These are phyloP conservation scores for Flaveria sonorensis DNA, from an alignment of 129 eudicot genomes.

Conservation along the genomic window DNA sequence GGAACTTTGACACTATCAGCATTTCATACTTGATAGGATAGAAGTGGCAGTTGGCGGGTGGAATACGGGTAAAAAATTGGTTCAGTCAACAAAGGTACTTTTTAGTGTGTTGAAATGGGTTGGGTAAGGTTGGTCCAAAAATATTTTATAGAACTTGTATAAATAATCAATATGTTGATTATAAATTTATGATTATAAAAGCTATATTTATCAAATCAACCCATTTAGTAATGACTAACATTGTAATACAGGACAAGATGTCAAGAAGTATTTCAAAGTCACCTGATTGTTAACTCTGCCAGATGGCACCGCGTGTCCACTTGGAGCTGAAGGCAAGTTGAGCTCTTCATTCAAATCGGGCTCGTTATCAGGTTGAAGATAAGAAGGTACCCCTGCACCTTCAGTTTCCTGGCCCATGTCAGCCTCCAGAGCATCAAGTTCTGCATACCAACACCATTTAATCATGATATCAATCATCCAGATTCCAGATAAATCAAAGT, in stretches of 20 bases:
- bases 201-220: neutral
- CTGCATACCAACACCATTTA: slow-evolving; percentile 41
- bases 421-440: slow-evolving; percentile 94
- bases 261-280: neutral
- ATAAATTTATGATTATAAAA: too few species aligned
- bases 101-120: neutral
- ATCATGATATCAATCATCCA: slow-evolving; percentile 13
- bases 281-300: slow-evolving; percentile 73
- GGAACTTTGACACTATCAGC: neutral
- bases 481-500: slow-evolving; percentile 13
- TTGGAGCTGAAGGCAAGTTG: slow-evolving; percentile 85
- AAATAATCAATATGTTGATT: too few species aligned
- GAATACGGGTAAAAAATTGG: neutral
- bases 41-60: neutral
- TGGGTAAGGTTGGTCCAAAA: too few species aligned
- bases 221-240: slow-evolving; percentile 13
- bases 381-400: slow-evolving; percentile 86
- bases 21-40: neutral
- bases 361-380: slow-evolving; percentile 89
- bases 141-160: too few species aligned
- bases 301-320: slow-evolving; percentile 59
- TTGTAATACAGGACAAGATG: neutral
- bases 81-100: neutral
- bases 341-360: slow-evolving; percentile 69
- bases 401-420: slow-evolving; percentile 94